A percentile compares a stretch with the other conserved stretches of the same genome.
These are phyloP conservation scores for Eucalyptus polyanthemos DNA, from an alignment of 345 rosid genomes.

Conservation along the genomic window DNA sequence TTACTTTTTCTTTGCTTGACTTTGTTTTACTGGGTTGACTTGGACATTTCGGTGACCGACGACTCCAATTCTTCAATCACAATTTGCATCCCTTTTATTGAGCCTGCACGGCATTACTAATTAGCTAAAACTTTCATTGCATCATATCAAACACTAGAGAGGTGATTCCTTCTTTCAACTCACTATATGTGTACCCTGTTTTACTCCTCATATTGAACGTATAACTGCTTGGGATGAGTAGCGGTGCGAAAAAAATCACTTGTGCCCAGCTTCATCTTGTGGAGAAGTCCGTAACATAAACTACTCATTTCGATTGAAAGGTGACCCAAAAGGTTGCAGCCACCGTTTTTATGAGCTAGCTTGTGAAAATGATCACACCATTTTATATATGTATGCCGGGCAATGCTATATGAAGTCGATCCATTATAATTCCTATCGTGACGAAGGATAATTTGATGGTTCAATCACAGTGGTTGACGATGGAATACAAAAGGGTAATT, in stretches of 20 bases:
- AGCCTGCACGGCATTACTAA: neutral
- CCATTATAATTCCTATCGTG: too few relatives aligned
- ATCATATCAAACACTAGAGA: too few relatives aligned
- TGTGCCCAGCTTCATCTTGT: neutral
- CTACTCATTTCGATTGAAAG: neutral
- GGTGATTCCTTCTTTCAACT: neutral
- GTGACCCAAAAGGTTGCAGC: too few relatives aligned
- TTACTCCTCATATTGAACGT: neutral
- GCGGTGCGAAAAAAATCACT: neutral
- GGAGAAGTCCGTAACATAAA: neutral
- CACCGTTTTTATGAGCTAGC: neutral
- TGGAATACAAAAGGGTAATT: neutral
- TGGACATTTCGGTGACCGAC: neutral
- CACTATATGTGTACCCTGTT: accelerated
- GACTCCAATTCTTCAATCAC: neutral
- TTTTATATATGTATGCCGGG: too few relatives aligned
- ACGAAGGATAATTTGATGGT: neutral
- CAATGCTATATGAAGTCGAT: neutral
- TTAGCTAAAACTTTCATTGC: neutral
- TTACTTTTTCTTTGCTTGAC: neutral
- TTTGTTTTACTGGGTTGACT: neutral
- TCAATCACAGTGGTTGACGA: neutral
- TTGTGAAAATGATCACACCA: neutral
- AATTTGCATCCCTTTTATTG: neutral
- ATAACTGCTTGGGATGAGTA: accelerated